A percentile compares a stretch with the other conserved stretches of the same genome.
phyloP scores from a whole-genome alignment of 2,329 filamentous ascomycete species.

The Aspergillus pseudotamarii region DNA sequence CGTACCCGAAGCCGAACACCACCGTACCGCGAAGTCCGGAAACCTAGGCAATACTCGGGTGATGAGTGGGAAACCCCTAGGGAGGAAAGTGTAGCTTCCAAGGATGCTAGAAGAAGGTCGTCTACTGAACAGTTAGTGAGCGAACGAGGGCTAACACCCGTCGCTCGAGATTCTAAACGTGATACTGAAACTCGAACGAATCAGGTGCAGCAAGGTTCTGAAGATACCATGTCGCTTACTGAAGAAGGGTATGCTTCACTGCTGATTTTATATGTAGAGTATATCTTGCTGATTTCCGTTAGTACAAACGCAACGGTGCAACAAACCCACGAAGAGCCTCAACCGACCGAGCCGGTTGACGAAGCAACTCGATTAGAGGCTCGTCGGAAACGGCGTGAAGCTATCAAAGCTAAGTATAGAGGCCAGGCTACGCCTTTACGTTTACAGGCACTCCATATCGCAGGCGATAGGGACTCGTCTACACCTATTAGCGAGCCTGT shows the following conservation, averaged over 20 bases:
- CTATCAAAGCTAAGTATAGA: constrained; percentile 80
- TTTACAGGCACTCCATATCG: constrained; percentile 71
- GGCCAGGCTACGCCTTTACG: constrained; percentile 70
- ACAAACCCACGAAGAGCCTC: constrained; percentile 29
- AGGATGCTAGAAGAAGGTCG: constrained; percentile 50
- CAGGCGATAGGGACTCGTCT: constrained; percentile 59
- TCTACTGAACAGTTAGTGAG: constrained; percentile 63
- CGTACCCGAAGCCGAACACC: constrained; percentile 57
- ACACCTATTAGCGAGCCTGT: constrained; percentile 53
- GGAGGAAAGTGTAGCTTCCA: constrained; percentile 30
- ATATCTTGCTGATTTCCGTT: constrained; percentile 16
- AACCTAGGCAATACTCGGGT: constrained; percentile 40
- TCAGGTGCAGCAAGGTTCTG: constrained; percentile 56
- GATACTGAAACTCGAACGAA: constrained; percentile 71
- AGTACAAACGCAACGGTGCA: constrained; percentile 23
- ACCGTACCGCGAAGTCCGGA: constrained; percentile 44
- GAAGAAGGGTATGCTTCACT: constrained; percentile 45
- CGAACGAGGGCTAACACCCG: constrained; percentile 64
- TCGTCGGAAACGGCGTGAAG: constrained; percentile 80
- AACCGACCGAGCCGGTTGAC: constrained; percentile 66
- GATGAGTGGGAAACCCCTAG: constrained; percentile 36
- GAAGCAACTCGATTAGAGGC: constrained; percentile 84
- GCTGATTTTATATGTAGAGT: not conserved
- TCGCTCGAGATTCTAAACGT: constrained; percentile 61
- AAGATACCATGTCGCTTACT: constrained; percentile 33